Evolutionary conservation across 148 eudicot genomes (phyloP), one percentile per base, ranked within the genome.

Genomic region (Diospyros kaki): DNA sequence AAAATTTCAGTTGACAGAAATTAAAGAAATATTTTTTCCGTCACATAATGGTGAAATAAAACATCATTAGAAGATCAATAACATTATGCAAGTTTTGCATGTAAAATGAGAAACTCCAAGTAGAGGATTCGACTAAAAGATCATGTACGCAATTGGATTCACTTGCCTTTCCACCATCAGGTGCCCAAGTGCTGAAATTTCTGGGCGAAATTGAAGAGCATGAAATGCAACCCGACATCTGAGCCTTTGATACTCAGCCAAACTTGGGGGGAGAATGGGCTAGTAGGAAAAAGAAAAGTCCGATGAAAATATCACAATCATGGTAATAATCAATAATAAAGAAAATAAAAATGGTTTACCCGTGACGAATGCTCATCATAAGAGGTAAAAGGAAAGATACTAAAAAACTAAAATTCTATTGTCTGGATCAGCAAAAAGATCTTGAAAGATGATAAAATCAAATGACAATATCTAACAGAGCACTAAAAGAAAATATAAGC

Each of bases 171-270:
- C 85, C 81, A 90, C 91, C 84, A 92, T 88, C 69, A 78, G 79
- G 64, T 79, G 87, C 70, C 92, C 98, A 79, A 90, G 86, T 64
- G 84, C 84, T 67, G 80, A 68, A 82, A 95, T 89, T 80, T 89
- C 94, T 72, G 89, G 79, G 58, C 98, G 96, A 71, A 95, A 95
- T 60, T 63, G 90, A 79, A 95, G 92, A 48, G 96, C 98, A 68
- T 92, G 92, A 87, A 90, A 95, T 75, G 97, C 94, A 69, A 89
- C 96, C 79, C 98, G 91, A 79, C 98, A 95, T 87, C 97, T 88
- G 68, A 95, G 97, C 87, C 98, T 90, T 69, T 92, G 97, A 79
- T 86, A 88, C 85, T 95, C 98, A 10, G 74, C 89, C 85, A 90
- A 84, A 84, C 83, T 84, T 61, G 89, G 80, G 71, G 96, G 89